A percentile compares a stretch with the other conserved stretches of the same genome.
These are phyloP conservation scores for Rhizopogon rudus DNA, from an alignment of 768 basidiomycete species.

Conservation along the genomic window DNA sequence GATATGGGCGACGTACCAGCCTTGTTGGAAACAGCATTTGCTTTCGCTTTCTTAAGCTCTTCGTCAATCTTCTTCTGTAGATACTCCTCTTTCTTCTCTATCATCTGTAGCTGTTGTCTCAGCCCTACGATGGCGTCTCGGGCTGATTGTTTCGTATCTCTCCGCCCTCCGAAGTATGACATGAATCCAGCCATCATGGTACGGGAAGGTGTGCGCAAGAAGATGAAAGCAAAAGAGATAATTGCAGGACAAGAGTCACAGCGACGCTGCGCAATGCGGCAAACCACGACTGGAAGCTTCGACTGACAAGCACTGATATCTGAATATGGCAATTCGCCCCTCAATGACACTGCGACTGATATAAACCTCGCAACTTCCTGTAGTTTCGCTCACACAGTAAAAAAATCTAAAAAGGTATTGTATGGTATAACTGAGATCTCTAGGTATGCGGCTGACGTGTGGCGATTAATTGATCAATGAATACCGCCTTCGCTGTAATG, in stretches of 20 bases:
- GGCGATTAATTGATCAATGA: slow-evolving; percentile 18
- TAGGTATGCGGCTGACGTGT: slow-evolving; percentile 18
- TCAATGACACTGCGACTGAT: neutral
- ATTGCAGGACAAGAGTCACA: neutral
- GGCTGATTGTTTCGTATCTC: slow-evolving; percentile 79
- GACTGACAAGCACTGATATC: slow-evolving; percentile 7
- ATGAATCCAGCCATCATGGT: slow-evolving; percentile 72
- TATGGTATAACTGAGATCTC: slow-evolving; percentile 24
- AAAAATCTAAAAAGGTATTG: slow-evolving; percentile 4
- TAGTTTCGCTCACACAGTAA: neutral
- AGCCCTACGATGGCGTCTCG: slow-evolving; percentile 91
- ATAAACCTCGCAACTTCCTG: neutral
- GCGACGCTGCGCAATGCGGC: slow-evolving; percentile 9
- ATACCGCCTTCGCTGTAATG: slow-evolving; percentile 13
- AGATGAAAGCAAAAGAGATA: neutral
- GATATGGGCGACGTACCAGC: slow-evolving; percentile 54
- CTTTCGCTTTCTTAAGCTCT: slow-evolving; percentile 85
- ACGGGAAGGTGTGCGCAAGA: neutral
- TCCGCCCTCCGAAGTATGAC: slow-evolving; percentile 84
- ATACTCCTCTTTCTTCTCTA: slow-evolving; percentile 99
- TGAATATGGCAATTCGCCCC: slow-evolving; percentile 22
- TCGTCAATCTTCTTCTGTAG: slow-evolving; percentile 96
- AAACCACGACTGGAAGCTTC: neutral
- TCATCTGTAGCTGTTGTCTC: slow-evolving; percentile 91
- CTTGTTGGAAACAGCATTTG: slow-evolving; percentile 93